These are phyloP conservation scores for Rhizopus stolonifer DNA, from an alignment of 371 early-diverging fungal genomes.

Conservation along the genomic window DNA sequence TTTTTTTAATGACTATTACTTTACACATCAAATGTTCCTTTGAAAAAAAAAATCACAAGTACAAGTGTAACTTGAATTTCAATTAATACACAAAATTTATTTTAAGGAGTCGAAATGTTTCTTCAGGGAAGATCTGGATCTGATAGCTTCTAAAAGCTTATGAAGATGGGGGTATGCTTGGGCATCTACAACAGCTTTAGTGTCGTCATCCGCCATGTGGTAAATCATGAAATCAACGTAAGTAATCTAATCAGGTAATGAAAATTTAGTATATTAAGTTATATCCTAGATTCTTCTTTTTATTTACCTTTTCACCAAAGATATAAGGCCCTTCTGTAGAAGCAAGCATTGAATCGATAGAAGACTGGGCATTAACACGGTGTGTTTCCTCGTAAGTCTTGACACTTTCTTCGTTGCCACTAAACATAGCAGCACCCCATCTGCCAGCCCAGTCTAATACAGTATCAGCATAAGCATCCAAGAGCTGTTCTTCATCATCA, in stretches of 20 bases:
- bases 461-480: slow-evolving; percentile 23
- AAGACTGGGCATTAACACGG: background rate
- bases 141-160: slow-evolving; percentile 15
- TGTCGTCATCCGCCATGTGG: slow-evolving; percentile 19
- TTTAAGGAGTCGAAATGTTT: slow-evolving; percentile 5
- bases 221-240: slow-evolving; percentile 32
- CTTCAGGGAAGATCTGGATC: slow-evolving; percentile 12
- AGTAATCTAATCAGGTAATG: slow-evolving; percentile 7
- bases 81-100: background rate
- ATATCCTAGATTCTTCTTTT: background rate
- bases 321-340: slow-evolving; percentile 24
- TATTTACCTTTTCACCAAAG: slow-evolving; percentile 14
- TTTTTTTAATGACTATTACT: too few species aligned
- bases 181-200: background rate
- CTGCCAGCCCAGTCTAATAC: slow-evolving; percentile 11
- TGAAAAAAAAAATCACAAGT: too few species aligned
- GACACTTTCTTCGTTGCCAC: slow-evolving; percentile 1
- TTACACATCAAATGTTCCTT: too few species aligned
- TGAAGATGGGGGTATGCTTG: slow-evolving; percentile 3
- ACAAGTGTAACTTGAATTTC: too few species aligned
- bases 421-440: background rate
- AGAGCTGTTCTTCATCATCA: slow-evolving; percentile 24
- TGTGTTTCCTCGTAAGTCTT: slow-evolving; percentile 4
- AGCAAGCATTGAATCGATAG: slow-evolving; percentile 6
- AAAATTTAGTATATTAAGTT: background rate